Percentiles rank a stretch among this genome's conserved stretches.
phyloP scores from a whole-genome alignment of 805 yeast genomes.

The Clavispora phyllophila region DNA sequence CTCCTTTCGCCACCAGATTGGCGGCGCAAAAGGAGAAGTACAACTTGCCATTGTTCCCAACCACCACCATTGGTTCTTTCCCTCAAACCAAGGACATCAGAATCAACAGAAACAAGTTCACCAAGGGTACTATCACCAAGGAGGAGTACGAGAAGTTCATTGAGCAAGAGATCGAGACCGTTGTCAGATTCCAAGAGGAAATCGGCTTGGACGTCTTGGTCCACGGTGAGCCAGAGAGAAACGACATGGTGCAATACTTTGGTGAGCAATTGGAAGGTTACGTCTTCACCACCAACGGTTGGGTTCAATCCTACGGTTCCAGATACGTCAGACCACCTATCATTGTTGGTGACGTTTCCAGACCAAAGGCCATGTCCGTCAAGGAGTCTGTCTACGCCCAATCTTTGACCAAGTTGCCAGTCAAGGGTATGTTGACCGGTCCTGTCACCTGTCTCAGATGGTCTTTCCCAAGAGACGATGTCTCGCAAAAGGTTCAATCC shows the following conservation, averaged over 20 bases:
- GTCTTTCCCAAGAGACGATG: slow-evolving; percentile 99
- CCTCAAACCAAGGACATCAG: slow-evolving; percentile 99
- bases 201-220: slow-evolving; percentile 96
- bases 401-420: slow-evolving; percentile 89
- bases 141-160: slow-evolving; percentile 96
- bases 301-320: slow-evolving; percentile 99
- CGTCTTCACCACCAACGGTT: slow-evolving; percentile 97
- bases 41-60: slow-evolving; percentile 98
- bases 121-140: slow-evolving; percentile 93
- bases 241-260: slow-evolving; percentile 99
- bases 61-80: slow-evolving; percentile 99
- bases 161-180: slow-evolving; percentile 92
- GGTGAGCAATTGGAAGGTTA: slow-evolving; percentile 99
- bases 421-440: slow-evolving; percentile 99
- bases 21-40: slow-evolving; percentile 79
- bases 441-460: slow-evolving; percentile 99
- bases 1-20: slow-evolving; percentile 83
- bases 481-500: slow-evolving; percentile 88
- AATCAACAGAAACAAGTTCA: slow-evolving; percentile 95
- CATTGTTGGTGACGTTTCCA: slow-evolving; percentile 97
- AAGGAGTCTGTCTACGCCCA: slow-evolving; percentile 99
- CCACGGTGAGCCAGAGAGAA: slow-evolving; percentile 99
- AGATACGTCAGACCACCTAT: slow-evolving; percentile 99
- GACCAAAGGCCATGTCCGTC: slow-evolving; percentile 98
- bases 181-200: slow-evolving; percentile 98